Evolutionary conservation across 2,329 filamentous ascomycete species (phyloP), one percentile per base, ranked within the genome.

Genomic region (Colletotrichum tamarilloi): DNA sequence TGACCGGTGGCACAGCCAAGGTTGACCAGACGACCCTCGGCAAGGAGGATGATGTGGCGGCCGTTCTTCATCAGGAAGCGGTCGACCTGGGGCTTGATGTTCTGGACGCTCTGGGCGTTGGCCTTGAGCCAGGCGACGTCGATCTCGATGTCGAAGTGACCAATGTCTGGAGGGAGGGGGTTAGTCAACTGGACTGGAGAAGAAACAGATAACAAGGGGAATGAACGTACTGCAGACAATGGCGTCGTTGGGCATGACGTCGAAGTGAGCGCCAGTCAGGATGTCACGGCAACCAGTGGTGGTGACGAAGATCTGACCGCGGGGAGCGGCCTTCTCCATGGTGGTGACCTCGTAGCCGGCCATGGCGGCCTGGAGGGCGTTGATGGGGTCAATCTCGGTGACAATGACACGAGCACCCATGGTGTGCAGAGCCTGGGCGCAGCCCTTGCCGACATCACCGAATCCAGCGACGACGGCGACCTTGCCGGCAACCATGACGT

Each of bases 401-500:
- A 98, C 92, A 80, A 98, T 88, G 84, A 98, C 96, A 82, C 95
- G 95, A 80, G 96, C 96, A 90, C 96, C 96, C 95, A 98, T 98
- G 87, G 93, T 93, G 88, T 95, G 93, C 77, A 99, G 95, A 82
- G 96, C 96, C 89, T 97, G 91, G 81, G 96, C 95, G 85, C 97
- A 98, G 81, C 96, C 96, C 93, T 99, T 99, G 85, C 96, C 96
- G 85, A 99, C 97, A 87, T 99, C 96, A 92, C 96, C 96, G 90
- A 93, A 99, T 85, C 97, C 97, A 81, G 97, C 97, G 79, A 99
- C 97, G 79, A 98, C 95, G 78, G 94, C 95, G 81, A 98, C 92
- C 93, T 99, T 98, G 86, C 97, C 97, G 83, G 97, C 97, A 90
- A 98, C 96, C 97, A 99, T 99, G 87, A 98, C 97, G 89, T 99